Percentiles rank a stretch among this genome's conserved stretches.
Evolutionary conservation across 1,284 basidiomycete species (phyloP).

Genomic region (Entoloma clypeatum): DNA sequence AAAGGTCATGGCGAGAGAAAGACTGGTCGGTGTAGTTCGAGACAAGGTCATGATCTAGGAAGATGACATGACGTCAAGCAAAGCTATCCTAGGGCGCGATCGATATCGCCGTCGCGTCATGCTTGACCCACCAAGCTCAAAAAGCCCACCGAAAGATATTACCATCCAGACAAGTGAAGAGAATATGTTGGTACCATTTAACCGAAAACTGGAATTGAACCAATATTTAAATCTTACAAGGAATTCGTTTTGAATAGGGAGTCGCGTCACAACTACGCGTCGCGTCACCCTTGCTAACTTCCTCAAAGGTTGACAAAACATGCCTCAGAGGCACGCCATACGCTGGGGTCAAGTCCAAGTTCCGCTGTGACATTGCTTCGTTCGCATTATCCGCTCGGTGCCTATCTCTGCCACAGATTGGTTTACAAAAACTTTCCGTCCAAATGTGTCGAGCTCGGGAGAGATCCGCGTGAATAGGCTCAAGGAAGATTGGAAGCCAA

Average conservation of each 20-base stretch:
- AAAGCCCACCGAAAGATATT: conserved; percentile 85
- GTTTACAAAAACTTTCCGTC: conserved; percentile 96
- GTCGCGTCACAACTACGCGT: conserved; percentile 17
- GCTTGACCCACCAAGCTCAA: conserved; percentile 79
- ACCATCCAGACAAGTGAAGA: conserved; percentile 81
- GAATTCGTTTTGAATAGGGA: conserved; percentile 13
- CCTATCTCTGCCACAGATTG: conserved; percentile 53
- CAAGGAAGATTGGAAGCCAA: conserved; percentile 94
- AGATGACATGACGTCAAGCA: conserved; percentile 97
- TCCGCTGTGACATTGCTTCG: conserved; percentile 66
- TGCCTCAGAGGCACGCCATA: conserved; percentile 83
- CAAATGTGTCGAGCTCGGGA: conserved; percentile 85
- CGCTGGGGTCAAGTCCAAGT: conserved; percentile 82
- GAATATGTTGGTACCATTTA: conserved; percentile 77
- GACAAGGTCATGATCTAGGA: conserved; percentile 88
- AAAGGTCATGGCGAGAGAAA: conserved; percentile 98
- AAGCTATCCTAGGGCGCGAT: conserved; percentile 85
- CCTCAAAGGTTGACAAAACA: conserved; percentile 27
- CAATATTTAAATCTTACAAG: too few relatives aligned
- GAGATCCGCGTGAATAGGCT: conserved; percentile 98
- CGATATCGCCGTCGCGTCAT: conserved; percentile 81
- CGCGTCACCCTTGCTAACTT: conserved; percentile 14
- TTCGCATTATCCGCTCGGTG: conserved; percentile 2
- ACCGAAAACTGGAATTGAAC: conserved; percentile 69
- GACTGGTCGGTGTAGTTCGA: conserved; percentile 82